Base-by-base conservation (phyloP, 2,329 filamentous ascomycete genomes). In the Chrysosphaeria jannelii region DNA sequence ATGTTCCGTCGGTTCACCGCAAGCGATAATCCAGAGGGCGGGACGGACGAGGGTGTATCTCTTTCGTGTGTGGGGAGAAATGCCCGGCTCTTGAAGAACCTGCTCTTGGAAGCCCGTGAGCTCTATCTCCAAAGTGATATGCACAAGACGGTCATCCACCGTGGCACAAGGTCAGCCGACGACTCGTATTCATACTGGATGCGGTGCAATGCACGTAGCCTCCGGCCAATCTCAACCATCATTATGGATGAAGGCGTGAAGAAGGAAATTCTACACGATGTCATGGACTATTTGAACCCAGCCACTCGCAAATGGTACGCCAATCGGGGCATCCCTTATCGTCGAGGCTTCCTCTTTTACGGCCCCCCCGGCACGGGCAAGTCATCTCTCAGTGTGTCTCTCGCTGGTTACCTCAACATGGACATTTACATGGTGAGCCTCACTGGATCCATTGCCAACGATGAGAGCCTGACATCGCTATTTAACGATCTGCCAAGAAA, bases 281-380 rank as follows among this genome's bases (percentile, higher is more conserved):
- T 65, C 15, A 48, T 47, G 13, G 60, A 68, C 33, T 69, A 69
- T 34, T 51, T 70, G 17, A 48, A 60, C 29, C 61, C 61, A 0
- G 42, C 47, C 8, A 68, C 63, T 1, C 50, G 57, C 21, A 51
- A 63, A n/a, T 89, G 75, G 74, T 89, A 90, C 38, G 54, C 66
- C 0, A 69, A 74, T 32, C 57, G 75, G 5, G 76, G 76, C 1
- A 81, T 89, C 14, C 76, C 78, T 0, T 88, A 88, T 39, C 59
- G 76, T 9, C 56, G 76, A 4, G 78, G 76, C 0, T 89, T 85
- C 35, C 55, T 89, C 0, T 60, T 89, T 10, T 52, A 79, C 31
- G 76, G 76, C 0, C 72, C 74, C 0, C 72, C 72, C 0, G 72
- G 74, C 1, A 79, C 71, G 0, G 72, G 74, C 9, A 85, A 81